Conservation (phyloP, 2,329 filamentous ascomycete species). For the Venturia oleaginea region DNA sequence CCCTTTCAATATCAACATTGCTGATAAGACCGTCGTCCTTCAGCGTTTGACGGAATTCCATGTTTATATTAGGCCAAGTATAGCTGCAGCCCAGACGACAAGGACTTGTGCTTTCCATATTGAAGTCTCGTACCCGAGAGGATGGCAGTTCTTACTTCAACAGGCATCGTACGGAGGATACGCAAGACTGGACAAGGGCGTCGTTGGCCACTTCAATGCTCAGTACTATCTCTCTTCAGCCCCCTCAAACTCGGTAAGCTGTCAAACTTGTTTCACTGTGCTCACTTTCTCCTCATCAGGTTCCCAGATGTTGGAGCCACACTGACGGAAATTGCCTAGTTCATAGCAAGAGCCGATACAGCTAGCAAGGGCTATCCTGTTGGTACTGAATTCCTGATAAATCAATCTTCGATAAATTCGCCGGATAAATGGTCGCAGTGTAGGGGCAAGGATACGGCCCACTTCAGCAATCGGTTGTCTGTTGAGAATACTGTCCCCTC, state of each 20-base stretch:
- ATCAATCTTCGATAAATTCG: neutral
- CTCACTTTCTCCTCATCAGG: neutral
- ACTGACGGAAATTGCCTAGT: neutral
- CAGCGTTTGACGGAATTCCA: neutral
- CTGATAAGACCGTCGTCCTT: neutral
- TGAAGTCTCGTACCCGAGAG: neutral
- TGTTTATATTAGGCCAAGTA: neutral
- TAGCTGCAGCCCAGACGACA: neutral
- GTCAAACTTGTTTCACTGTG: neutral
- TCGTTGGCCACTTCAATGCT: neutral
- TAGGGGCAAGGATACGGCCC: neutral
- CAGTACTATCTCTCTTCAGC: constrained; percentile 3
- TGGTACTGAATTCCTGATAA: neutral
- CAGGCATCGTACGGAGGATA: neutral
- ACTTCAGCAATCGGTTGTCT: neutral
- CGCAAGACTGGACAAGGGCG: neutral
- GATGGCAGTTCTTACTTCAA: neutral
- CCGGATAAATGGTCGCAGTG: neutral
- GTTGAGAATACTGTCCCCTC: neutral
- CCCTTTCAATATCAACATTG: neutral
- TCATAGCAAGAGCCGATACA: neutral
- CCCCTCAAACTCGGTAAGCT: neutral
- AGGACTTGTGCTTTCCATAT: neutral
- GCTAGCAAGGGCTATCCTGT: neutral
- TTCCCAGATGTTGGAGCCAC: neutral